Conservation (phyloP, 2,329 filamentous ascomycete genomes). For the Pestalotiopsis sp. region DNA sequence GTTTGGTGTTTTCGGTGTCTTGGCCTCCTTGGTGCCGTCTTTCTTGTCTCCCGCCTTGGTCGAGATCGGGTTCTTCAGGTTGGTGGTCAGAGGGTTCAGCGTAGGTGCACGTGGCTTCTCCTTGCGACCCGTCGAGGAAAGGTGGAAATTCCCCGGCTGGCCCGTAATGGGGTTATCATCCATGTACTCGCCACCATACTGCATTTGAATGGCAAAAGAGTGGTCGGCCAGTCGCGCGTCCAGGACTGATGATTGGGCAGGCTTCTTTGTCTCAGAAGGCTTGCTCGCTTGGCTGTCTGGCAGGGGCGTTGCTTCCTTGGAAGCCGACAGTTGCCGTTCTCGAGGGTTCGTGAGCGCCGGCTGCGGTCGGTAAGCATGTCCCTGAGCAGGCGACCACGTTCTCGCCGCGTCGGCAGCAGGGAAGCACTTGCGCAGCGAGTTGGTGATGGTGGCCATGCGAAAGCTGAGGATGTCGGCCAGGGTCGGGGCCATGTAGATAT, state of each 20-base stretch:
- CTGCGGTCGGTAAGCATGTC: constrained; percentile 52
- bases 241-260: constrained; percentile 18
- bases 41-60: constrained; percentile 23
- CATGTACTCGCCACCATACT: constrained; percentile 65
- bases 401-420: constrained; percentile 51
- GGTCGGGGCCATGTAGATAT: constrained; percentile 67
- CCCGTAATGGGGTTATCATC: constrained; percentile 71
- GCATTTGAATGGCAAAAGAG: constrained; percentile 58
- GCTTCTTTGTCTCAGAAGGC: constrained; percentile 12
- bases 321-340: constrained; percentile 34
- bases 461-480: constrained; percentile 61
- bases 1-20: constrained; percentile 36
- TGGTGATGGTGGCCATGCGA: constrained; percentile 58
- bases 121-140: constrained; percentile 62
- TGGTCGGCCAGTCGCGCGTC: constrained; percentile 53
- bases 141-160: constrained; percentile 65
- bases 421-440: constrained; percentile 54
- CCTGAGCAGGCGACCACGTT: constrained; percentile 56
- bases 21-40: constrained; percentile 28
- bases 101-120: constrained; percentile 30
- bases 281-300: constrained; percentile 30
- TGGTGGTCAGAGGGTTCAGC: constrained; percentile 25
- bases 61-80: constrained; percentile 20
- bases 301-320: constrained; percentile 50
- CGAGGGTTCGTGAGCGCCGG: constrained; percentile 23